Evolutionary conservation across 2,329 filamentous ascomycete species (phyloP), one percentile per base, ranked within the genome.

Genomic region (Aquanectria penicillioides): DNA sequence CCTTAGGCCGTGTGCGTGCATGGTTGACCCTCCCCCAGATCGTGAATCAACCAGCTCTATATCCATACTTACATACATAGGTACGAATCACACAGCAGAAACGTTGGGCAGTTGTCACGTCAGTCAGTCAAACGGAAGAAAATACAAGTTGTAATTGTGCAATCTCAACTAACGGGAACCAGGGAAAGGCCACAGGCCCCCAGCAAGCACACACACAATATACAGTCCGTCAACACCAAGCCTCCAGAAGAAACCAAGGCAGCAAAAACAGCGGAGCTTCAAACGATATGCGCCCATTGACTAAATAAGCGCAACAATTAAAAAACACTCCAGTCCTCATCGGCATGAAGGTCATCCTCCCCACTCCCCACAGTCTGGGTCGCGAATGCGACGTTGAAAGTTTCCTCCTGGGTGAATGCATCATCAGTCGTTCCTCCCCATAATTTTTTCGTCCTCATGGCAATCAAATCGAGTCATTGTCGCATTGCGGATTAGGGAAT

Each of bases 211-310:
- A 62, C n/a, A n/a, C 67, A 67, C 64, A 63, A 50, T 66, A 59
- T 60, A 70, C 67, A 64, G 61, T 63, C 67, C 63, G 40, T 63
- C 51, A 71, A 71, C 68, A 71, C 69, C 69, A 63, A 65, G 57
- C 59, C 57, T 68, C 58, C 49, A 34, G 20, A 59, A 67, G 50
- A 64, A n/a, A 59, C 59, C 58, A 62, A 65, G 57, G 56, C 63
- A 62, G 56, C 40, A 51, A 48, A 63, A 64, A 70, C 37, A 67
- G 57, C 49, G 23, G 64, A 68, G 36, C 63, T 49, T 57, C 46
- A 48, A 43, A 56, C 59, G 59, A 60, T 60, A 65, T 58, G 43
- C 50, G 40, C 47, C 65, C 44, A 49, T 57, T 20, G 43, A 50
- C n/a, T 31, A 54, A 59, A 41, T 53, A 57, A 55, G 67, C 59